Percentiles rank a stretch among this genome's conserved stretches.
Evolutionary conservation across 345 rosid species (phyloP).

Genomic region (Sisymbrium altissimum): DNA sequence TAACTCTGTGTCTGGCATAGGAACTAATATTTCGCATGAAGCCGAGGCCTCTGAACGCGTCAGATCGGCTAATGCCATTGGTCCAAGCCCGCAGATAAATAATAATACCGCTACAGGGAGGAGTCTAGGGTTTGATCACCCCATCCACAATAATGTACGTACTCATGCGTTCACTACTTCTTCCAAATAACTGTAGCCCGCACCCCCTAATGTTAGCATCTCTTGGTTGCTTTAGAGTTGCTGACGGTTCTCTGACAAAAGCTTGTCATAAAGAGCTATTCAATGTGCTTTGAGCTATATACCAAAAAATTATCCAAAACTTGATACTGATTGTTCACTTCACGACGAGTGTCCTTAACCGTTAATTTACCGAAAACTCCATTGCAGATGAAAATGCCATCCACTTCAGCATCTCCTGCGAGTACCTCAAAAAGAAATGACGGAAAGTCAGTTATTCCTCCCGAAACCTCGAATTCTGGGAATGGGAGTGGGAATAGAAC

Average conservation of each 20-base stretch:
- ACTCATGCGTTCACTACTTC: neutral
- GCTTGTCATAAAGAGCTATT: neutral
- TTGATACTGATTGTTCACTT: neutral
- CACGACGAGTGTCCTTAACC: neutral
- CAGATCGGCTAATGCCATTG: conserved; percentile 42
- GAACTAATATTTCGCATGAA: conserved; percentile 41
- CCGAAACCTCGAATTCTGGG: conserved; percentile 55
- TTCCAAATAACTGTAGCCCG: neutral
- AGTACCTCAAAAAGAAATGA: conserved; percentile 60
- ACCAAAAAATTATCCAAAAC: neutral
- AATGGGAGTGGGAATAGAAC: conserved; percentile 51
- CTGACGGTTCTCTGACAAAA: neutral
- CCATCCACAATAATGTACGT: conserved; percentile 67
- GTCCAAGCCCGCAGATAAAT: conserved; percentile 57
- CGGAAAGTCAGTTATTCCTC: conserved; percentile 42
- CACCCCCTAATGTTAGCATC: neutral
- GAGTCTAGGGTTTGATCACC: conserved; percentile 48
- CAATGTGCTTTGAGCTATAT: neutral
- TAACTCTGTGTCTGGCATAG: conserved; percentile 42
- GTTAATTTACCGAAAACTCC: neutral
- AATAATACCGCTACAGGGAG: conserved; percentile 53
- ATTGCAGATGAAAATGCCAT: conserved; percentile 52
- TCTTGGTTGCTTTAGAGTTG: neutral
- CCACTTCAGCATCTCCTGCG: conserved; percentile 53
- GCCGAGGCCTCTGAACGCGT: conserved; percentile 46